Base-by-base conservation (phyloP, 2,329 filamentous ascomycete species). In the Didymella pinodella region DNA sequence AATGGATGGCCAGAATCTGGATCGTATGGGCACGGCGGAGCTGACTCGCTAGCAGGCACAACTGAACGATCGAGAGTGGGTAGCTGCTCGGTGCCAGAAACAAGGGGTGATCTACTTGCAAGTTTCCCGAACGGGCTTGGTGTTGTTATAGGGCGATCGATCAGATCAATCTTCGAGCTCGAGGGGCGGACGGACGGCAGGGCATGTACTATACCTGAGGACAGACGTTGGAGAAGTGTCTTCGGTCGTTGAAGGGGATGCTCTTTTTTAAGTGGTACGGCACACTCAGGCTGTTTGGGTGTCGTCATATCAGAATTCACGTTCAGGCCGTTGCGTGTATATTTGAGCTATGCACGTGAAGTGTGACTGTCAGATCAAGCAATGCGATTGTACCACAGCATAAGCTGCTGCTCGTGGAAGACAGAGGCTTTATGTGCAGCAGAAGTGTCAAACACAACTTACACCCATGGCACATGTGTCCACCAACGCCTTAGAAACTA, bases 1-100 rank as follows among this genome's bases (percentile, higher is more conserved):
- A 69, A 70, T 0, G 65, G 69, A 44, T 66, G 59, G 34, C 69
- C 67, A 3, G 26, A 36, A 8, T 59, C 54, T 1, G 65, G 43
- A 46, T 72, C 62, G 57, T 70, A 67, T 0, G 66, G 63, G 51
- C 65, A 70, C 5, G 31, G 34, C 26, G 46, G 14, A 16, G 12
- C 11, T 43, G 40, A 16, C 11, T 10, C 22, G 3, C 22, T 28
- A 16, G 38, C 25, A 16, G 8, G 6, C 8, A n/a, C 12, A 8
- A 4, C 28, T 10, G 48, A 38, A 16, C 26, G 5, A 12, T 34
- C 25, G 7, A 45, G 14, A n/a, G 18, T 31, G 7, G 34, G 49
- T 28, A 41, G n/a, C 20, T 46, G 41, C 25, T 44, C 48, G n/a
- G 43, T 36, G 14, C 43, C 43, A 16, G 34, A 20, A 11, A 28